phyloP scores from a whole-genome alignment of 1,284 basidiomycete genomes.

The Irpex sp. region DNA sequence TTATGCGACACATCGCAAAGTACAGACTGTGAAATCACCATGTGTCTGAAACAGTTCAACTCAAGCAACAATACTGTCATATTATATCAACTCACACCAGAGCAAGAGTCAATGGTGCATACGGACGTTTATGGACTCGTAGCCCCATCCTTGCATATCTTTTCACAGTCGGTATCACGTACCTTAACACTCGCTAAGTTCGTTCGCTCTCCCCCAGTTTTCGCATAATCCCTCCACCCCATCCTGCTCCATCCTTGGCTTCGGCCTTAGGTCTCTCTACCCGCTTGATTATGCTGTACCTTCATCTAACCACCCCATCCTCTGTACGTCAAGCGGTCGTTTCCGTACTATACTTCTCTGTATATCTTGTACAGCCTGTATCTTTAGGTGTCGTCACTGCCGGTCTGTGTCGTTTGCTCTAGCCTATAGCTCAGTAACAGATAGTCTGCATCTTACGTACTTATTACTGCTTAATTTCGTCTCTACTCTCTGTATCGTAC shows the following conservation, averaged over 20 bases:
- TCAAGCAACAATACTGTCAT: neutral
- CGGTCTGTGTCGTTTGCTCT: neutral
- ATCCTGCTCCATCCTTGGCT: neutral
- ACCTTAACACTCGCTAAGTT: neutral
- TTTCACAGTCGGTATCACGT: neutral
- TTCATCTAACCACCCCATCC: neutral
- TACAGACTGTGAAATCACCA: constrained; percentile 37
- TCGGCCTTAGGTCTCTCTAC: neutral
- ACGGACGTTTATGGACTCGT: neutral
- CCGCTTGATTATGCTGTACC: neutral
- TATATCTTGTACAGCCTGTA: neutral
- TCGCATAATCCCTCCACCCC: neutral
- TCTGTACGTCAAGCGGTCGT: neutral
- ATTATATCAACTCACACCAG: neutral
- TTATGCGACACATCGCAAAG: constrained; percentile 63
- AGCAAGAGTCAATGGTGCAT: neutral
- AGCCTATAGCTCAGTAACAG: neutral
- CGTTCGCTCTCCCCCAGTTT: neutral
- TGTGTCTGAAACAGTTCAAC: neutral
- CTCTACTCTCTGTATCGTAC: neutral
- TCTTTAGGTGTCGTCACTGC: neutral
- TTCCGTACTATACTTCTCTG: neutral
- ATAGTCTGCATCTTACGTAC: neutral
- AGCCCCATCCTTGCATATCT: neutral
- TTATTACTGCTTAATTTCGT: neutral